These are phyloP conservation scores for Rhexocercosporidium sp. DNA, from an alignment of 2,329 filamentous ascomycete species.

Conservation along the genomic window DNA sequence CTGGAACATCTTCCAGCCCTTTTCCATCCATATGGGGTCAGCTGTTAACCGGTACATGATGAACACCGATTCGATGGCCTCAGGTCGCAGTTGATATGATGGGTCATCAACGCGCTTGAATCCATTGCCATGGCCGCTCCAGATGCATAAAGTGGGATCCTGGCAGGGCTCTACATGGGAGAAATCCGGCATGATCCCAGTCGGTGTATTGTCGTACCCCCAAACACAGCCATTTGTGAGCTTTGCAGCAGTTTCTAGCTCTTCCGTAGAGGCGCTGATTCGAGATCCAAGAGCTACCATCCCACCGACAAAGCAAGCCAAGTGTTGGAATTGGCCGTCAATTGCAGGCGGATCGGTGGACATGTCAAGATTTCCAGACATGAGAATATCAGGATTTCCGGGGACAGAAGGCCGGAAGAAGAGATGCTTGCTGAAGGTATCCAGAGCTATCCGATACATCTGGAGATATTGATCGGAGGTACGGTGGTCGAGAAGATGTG, in stretches of 20 bases:
- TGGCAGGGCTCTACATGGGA: constrained; percentile 46
- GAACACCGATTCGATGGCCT: constrained; percentile 71
- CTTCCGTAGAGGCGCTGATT: constrained; percentile 58
- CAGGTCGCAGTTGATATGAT: constrained; percentile 49
- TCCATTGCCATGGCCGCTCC: constrained; percentile 36
- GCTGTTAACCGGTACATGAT: constrained; percentile 53
- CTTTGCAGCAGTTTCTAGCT: constrained; percentile 59
- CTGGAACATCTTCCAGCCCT: constrained; percentile 54
- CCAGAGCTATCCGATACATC: constrained; percentile 8
- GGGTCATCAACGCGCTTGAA: constrained; percentile 46
- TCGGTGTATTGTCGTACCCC: constrained; percentile 60
- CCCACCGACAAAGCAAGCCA: constrained; percentile 74
- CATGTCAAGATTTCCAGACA: constrained; percentile 52
- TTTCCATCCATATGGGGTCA: constrained; percentile 44
- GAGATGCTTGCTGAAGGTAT: constrained; percentile 28
- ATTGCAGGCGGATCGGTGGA: constrained; percentile 44
- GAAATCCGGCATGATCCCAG: constrained; percentile 66
- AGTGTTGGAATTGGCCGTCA: constrained; percentile 58
- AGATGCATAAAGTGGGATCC: constrained; percentile 26
- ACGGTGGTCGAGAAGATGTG: constrained; percentile 8
- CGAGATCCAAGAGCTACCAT: constrained; percentile 71
- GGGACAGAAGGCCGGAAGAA: constrained; percentile 52
- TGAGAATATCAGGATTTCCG: constrained; percentile 45
- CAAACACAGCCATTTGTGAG: constrained; percentile 68
- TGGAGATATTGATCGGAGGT: constrained; percentile 14